phyloP scores from a whole-genome alignment of 2,329 filamentous ascomycete species.

The Paraphoma sp. region DNA sequence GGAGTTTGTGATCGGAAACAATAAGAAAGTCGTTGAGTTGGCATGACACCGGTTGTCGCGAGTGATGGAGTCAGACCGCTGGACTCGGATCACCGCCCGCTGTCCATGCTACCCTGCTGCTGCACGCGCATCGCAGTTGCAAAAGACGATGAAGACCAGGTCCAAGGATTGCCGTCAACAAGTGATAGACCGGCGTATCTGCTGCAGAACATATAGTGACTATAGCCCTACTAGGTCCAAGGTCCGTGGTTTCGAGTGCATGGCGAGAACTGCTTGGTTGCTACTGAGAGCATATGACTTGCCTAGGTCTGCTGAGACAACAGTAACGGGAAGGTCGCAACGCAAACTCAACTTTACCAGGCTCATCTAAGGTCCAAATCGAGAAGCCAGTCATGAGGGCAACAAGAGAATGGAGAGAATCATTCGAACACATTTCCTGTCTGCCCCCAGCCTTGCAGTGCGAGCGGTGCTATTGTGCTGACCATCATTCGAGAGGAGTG shows the following conservation, averaged over 20 bases:
- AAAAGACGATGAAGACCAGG: too few species aligned
- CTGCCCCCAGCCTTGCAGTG: not conserved
- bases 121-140: not conserved
- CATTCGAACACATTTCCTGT: too few species aligned
- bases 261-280: slow-evolving; percentile 1
- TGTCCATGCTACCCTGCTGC: not conserved
- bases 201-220: too few species aligned
- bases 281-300: slow-evolving; percentile 16
- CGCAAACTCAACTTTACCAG: not conserved
- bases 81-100: not conserved
- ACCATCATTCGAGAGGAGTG: too few species aligned
- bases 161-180: too few species aligned
- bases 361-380: not conserved
- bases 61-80: not conserved
- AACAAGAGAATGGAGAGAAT: not conserved
- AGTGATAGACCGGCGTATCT: too few species aligned
- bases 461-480: too few species aligned
- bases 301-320: slow-evolving; percentile 13
- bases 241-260: not conserved
- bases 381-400: not conserved
- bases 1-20: slow-evolving; percentile 10
- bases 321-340: slow-evolving; percentile 4
- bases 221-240: not conserved
- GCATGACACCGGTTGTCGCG: not conserved
- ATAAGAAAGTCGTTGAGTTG: not conserved